Conservation (phyloP, 2,329 filamentous ascomycete species). For the Rugonectria rugulosa region DNA sequence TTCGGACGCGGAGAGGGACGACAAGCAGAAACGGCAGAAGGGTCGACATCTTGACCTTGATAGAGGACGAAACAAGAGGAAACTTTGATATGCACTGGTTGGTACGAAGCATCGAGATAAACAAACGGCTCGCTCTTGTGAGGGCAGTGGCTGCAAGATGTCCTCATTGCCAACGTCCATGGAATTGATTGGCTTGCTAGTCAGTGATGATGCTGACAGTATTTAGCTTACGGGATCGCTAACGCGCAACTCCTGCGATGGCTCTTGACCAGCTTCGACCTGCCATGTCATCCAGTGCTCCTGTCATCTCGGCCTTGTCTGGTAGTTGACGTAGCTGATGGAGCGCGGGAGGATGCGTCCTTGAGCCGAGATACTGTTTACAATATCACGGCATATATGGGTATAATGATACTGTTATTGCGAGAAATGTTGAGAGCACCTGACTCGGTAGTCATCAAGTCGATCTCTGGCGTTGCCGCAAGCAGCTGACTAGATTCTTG, state of each 20-base stretch:
- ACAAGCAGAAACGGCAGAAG: conserved; percentile 12
- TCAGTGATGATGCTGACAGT: conserved; percentile 4
- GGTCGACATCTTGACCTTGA: conserved; percentile 3
- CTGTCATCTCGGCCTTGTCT: conserved; percentile 11
- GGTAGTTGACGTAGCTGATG: conserved; percentile 5
- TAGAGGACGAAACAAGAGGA: conserved; percentile 2
- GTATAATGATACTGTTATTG: conserved; percentile 6
- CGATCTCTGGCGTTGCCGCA: background rate
- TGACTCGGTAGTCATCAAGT: background rate
- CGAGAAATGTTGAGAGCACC: background rate
- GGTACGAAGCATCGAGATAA: too few species aligned
- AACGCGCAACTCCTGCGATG: background rate
- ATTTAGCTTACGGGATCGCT: conserved; percentile 8
- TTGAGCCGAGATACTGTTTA: background rate
- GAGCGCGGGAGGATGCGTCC: background rate
- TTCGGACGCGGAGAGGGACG: conserved; percentile 11
- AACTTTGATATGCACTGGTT: background rate
- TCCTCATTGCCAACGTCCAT: too few species aligned
- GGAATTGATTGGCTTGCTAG: too few species aligned
- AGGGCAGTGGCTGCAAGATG: too few species aligned
- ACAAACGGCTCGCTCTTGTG: too few species aligned
- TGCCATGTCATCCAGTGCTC: background rate
- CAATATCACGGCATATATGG: conserved; percentile 12
- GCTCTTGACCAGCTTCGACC: background rate
- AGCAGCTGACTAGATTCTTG: background rate